phyloP scores from a whole-genome alignment of 345 rosid genomes.

The Tarenaya hassleriana region DNA sequence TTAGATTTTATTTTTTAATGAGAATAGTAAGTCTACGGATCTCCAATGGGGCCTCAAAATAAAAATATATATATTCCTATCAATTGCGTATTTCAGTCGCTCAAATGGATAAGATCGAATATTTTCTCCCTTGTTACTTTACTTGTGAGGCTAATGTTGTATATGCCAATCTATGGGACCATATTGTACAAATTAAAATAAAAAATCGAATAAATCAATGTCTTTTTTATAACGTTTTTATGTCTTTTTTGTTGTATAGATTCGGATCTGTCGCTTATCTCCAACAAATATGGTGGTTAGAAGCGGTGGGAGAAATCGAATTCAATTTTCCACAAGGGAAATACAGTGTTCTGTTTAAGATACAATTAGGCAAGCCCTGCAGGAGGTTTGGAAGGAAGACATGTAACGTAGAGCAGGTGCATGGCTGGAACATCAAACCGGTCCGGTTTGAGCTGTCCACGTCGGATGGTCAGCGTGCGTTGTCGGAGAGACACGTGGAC shows the following conservation, averaged over 20 bases:
- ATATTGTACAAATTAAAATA: background rate
- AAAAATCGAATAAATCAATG: too few relatives aligned
- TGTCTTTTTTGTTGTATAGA: slow-evolving; percentile 23
- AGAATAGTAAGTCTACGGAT: too few relatives aligned
- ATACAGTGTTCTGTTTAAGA: slow-evolving; percentile 64
- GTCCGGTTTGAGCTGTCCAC: slow-evolving; percentile 69
- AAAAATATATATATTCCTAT: too few relatives aligned
- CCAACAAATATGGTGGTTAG: slow-evolving; percentile 97
- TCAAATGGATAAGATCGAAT: slow-evolving; percentile 20
- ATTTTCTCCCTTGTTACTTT: slow-evolving; percentile 6
- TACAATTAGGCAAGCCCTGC: slow-evolving; percentile 55
- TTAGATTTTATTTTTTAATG: too few relatives aligned
- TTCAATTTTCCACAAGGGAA: slow-evolving; percentile 71
- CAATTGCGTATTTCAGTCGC: too few relatives aligned
- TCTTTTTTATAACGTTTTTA: too few relatives aligned
- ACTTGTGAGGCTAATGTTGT: slow-evolving; percentile 4
- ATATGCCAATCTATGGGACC: background rate
- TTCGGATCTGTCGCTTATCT: slow-evolving; percentile 74
- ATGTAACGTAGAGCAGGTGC: slow-evolving; percentile 65
- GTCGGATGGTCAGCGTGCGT: slow-evolving; percentile 51
- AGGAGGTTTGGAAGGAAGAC: slow-evolving; percentile 56
- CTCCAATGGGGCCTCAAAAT: too few relatives aligned
- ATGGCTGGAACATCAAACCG: slow-evolving; percentile 86
- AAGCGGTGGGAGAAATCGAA: slow-evolving; percentile 63
- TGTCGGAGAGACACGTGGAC: slow-evolving; percentile 46